phyloP scores from a whole-genome alignment of 331 rosid species.

The Acacia pycnantha region DNA sequence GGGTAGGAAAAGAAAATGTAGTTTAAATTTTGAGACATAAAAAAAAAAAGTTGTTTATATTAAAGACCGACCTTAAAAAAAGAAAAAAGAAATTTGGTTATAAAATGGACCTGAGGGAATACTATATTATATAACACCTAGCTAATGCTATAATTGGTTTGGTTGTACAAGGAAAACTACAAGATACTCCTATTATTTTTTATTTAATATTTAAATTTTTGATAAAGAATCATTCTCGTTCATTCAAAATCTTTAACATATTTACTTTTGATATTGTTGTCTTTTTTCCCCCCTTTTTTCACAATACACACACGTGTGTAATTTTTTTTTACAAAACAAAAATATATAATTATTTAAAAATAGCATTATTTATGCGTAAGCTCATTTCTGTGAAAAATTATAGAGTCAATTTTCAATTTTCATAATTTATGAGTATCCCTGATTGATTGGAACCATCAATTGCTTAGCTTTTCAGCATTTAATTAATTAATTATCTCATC shows the following conservation, averaged over 20 bases:
- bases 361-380: not conserved
- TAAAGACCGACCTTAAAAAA: rapidly evolving
- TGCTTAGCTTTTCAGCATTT: slow-evolving; percentile 38
- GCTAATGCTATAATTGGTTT: not conserved
- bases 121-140: not conserved
- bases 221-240: not conserved
- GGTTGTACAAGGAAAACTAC: not conserved
- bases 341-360: not conserved
- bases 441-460: slow-evolving; percentile 41
- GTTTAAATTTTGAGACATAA: no score
- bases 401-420: not conserved
- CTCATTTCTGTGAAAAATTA: not conserved
- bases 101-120: no score
- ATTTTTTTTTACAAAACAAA: no score
- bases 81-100: rapidly evolving
- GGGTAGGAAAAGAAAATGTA: no score
- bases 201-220: not conserved
- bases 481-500: slow-evolving; percentile 19
- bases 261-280: not conserved
- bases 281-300: no score
- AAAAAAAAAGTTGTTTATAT: no score
- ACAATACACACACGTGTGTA: not conserved
- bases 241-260: not conserved
- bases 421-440: slow-evolving; percentile 17
- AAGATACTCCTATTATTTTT: no score